Evolutionary conservation across 345 rosid genomes (phyloP), one percentile per base, ranked within the genome.

Genomic region (Erodium maritimum): DNA sequence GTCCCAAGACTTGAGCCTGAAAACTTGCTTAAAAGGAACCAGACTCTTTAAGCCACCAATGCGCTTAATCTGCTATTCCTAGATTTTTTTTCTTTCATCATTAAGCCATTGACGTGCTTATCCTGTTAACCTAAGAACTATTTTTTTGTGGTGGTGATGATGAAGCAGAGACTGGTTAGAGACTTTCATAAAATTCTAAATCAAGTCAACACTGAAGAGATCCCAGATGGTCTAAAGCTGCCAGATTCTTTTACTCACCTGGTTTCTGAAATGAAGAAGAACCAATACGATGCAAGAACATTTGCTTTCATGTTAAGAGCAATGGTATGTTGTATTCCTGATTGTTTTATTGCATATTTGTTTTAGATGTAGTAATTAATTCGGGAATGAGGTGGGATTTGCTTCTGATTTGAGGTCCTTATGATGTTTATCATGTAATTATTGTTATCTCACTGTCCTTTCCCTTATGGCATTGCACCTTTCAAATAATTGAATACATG

Each of bases 221-320:
- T 90, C 69, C 96, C 97, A 58, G 83, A 85, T 81, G 85, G 73
- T 74, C 57, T 94, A 63, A 86, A 81, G 81, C 80, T 81, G 64
- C 99, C 99, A 23, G 84, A 77, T 82, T 83, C 99, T 58, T 94
- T 79, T 74, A 71, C 61, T 66, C 82, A 94, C 59, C 99, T 94
- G 71, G 82, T 94, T 64, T 78, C 80, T 60, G 96, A 90, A 66
- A 84, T 90, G 90, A 86, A 86, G 81, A 79, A 69, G 75, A 80
- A 72, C 69, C 91, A 82, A 50, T 82, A 94, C 68, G 99, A 94
- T 69, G 96, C 97, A 68, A 82, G 69, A 76, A 82, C 90, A 22
- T 87, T 90, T 61, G 95, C 86, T 56, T 70, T 94, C 60, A 77
- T 72, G 55, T 68, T 90, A 59, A 86, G 83, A 71, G 99, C 90